Base-by-base conservation (phyloP, 1,284 basidiomycete species). In the Malassezia yamatoensis region DNA sequence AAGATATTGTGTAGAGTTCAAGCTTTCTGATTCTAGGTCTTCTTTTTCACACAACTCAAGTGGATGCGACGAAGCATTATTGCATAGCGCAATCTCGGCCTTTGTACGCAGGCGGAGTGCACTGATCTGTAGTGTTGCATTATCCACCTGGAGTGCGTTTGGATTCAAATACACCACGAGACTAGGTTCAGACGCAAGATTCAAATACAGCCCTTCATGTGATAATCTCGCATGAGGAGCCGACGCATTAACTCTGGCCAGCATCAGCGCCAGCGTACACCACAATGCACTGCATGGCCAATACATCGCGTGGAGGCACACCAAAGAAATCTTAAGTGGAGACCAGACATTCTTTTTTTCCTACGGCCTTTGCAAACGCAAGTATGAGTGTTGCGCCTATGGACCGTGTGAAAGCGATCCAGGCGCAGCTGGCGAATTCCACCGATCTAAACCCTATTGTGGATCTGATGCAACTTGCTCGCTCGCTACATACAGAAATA, bases 371-470 rank as follows among this genome's bases (percentile, higher is more conserved):
- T 21, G 41, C 41, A 8, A 39, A 20, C 38, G 38, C 20, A 42
- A 43, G 12, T 11, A 33, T 33, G 24, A 20, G 43, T 13, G 43
- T 9, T 24, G 43, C 43, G 18, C 43, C 54, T 15, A n/a, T 58
- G 24, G 50, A 48, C 33, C 24, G 51, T 37, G 51, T 58, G 29
- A 48, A 53, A 38, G 51, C 38, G 35, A 29, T 48, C 42, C 55
- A 58, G 41, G 35, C 39, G 34, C 39, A 29, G 16, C 45, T 58
- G 8, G 50, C 55, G 1, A 32, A 35, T 5, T 53, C 55, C 5
- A 58, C 55, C n/a, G 51, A 58, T 21, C 29, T 58, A 9, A 58
- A 58, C 18, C 50, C 55, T 2, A 16, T 58, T n/a, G 45, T 51
- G 3, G 45, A 52, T 33, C 46, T 58, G 7, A 24, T 53, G 13